Evolutionary conservation across 768 basidiomycete genomes (phyloP).

Genomic region (Rhodotorula babjevae): DNA sequence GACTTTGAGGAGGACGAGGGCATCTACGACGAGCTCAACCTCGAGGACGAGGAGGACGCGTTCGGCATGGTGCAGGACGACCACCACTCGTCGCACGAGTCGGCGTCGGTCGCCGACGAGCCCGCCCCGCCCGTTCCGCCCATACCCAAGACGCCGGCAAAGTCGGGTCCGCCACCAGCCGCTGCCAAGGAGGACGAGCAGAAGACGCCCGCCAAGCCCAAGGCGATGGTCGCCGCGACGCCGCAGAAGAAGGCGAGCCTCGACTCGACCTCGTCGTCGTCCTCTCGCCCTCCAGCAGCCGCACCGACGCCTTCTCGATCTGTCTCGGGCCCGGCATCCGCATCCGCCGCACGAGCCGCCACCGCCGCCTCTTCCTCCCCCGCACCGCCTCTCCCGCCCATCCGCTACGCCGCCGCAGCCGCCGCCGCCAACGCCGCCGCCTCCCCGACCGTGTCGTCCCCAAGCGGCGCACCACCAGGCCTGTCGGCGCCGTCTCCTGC

Average conservation of each 20-base stretch:
- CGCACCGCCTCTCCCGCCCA: conserved; percentile 59
- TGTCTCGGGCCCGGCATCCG: conserved; percentile 13
- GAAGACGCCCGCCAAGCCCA: conserved; percentile 7
- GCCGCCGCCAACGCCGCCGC: conserved; percentile 56
- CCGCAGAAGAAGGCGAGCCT: conserved; percentile 29
- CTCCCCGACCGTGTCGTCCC: neutral
- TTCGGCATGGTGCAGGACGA: conserved; percentile 62
- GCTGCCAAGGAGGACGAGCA: conserved; percentile 4
- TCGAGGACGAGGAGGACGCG: conserved; percentile 94
- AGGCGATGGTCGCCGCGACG: neutral
- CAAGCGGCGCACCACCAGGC: conserved; percentile 47
- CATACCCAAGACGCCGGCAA: conserved; percentile 37
- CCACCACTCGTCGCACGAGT: conserved; percentile 65
- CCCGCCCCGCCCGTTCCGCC: conserved; percentile 28
- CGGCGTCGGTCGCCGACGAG: conserved; percentile 56
- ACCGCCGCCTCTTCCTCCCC: conserved; percentile 16
- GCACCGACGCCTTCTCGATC: conserved; percentile 26
- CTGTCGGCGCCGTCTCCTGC: conserved; percentile 47
- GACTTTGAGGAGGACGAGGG: conserved; percentile 96
- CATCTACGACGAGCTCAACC: conserved; percentile 93
- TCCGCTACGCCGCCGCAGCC: conserved; percentile 87
- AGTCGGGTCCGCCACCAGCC: neutral
- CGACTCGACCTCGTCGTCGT: conserved; percentile 13
- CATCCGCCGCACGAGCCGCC: conserved; percentile 22
- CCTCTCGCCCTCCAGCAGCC: conserved; percentile 5